A percentile compares a stretch with the other conserved stretches of the same genome.
Evolutionary conservation across 2,329 filamentous ascomycete species (phyloP).

Genomic region (Diatrype stigma): DNA sequence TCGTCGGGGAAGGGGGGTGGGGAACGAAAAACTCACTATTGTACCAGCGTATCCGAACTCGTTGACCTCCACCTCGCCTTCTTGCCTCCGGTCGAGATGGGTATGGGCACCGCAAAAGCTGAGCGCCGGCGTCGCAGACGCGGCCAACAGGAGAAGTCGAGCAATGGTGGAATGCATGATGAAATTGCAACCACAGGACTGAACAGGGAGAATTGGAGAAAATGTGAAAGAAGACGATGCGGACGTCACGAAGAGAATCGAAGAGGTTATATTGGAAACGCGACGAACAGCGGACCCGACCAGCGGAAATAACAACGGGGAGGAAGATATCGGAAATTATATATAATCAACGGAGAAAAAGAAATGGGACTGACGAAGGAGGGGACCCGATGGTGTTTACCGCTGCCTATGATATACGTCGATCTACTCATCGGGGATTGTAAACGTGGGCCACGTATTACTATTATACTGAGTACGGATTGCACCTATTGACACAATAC

Average conservation of each 20-base stretch:
- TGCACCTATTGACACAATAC: too few relatives aligned
- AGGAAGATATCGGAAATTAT: not conserved
- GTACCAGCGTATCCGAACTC: conserved; percentile 28
- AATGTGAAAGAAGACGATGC: not conserved
- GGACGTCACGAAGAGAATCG: not conserved
- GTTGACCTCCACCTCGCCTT: conserved; percentile 26
- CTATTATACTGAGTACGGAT: too few relatives aligned
- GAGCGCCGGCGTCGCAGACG: conserved; percentile 21
- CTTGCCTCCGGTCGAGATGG: conserved; percentile 24
- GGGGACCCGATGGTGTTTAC: not conserved
- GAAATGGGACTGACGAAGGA: not conserved
- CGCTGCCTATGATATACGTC: not conserved
- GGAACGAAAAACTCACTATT: conserved; percentile 5
- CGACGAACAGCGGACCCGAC: not conserved
- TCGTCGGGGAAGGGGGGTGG: too few relatives aligned
- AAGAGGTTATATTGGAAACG: not conserved
- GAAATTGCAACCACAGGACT: not conserved
- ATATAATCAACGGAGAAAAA: not conserved
- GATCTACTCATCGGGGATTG: not conserved
- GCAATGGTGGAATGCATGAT: conserved; percentile 15
- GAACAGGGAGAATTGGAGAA: not conserved
- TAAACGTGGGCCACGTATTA: too few relatives aligned
- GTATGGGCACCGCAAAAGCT: conserved; percentile 27
- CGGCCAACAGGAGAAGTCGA: conserved; percentile 19
- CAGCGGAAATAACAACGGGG: not conserved